phyloP scores from a whole-genome alignment of 192 early-diverging fungal species.

The Rhizophlyctis rosea region DNA sequence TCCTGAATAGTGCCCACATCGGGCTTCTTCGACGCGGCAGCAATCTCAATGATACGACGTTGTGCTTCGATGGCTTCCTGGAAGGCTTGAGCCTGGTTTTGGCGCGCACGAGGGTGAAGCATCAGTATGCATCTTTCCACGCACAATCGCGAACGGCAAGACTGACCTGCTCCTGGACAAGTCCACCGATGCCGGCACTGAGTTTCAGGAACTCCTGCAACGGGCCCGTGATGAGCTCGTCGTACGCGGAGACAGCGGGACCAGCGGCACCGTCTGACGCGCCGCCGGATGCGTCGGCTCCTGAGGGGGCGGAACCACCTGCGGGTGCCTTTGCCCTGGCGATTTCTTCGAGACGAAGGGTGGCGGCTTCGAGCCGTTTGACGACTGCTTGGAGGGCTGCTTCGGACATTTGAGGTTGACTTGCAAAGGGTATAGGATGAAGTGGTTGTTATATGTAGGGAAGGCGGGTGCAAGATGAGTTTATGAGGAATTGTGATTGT shows the following conservation, averaged over 20 bases:
- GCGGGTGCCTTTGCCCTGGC: slow-evolving; percentile 48
- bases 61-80: slow-evolving; percentile 65
- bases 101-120: neutral
- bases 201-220: slow-evolving; percentile 36
- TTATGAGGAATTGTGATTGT: too few species aligned
- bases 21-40: slow-evolving; percentile 76
- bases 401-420: slow-evolving; percentile 18
- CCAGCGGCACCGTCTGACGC: slow-evolving; percentile 32
- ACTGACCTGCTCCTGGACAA: slow-evolving; percentile 61
- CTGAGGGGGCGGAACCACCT: slow-evolving; percentile 20
- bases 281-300: too few species aligned
- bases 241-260: slow-evolving; percentile 56
- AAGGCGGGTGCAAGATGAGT: too few species aligned
- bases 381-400: slow-evolving; percentile 64
- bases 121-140: neutral
- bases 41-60: slow-evolving; percentile 70
- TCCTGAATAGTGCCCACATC: slow-evolving; percentile 53
- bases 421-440: too few species aligned
- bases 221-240: slow-evolving; percentile 41
- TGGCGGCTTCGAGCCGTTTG: slow-evolving; percentile 89
- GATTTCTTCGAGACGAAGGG: slow-evolving; percentile 83
- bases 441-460: too few species aligned
- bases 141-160: neutral
- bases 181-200: slow-evolving; percentile 52
- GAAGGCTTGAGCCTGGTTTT: slow-evolving; percentile 53